Base-by-base conservation (phyloP, 352 stramenopile species). In the Lagenidium sp. region DNA sequence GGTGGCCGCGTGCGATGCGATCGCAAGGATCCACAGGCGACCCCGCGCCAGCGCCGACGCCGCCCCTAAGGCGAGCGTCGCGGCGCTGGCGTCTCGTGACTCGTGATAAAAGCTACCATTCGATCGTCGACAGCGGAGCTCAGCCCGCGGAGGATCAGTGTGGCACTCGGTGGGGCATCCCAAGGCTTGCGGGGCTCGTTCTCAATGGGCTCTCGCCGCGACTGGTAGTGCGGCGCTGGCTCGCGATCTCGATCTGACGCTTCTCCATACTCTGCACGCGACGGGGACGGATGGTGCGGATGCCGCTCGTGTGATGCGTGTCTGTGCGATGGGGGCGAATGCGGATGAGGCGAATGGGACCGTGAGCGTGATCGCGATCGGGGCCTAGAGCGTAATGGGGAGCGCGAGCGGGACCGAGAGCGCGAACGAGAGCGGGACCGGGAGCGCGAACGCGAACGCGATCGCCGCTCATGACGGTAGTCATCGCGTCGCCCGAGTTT, bases 91-190 rank as follows among this genome's bases (percentile, higher is more conserved):
- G n/a, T n/a, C n/a, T n/a, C n/a, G n/a, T n/a, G n/a, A n/a, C n/a
- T n/a, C n/a, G 15, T 8, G 8, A 32, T 32, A 15, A 13, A 32
- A 15, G 68, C 38, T 82, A 88, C 75, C 75, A 82, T 91, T 71
- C 59, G 57, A 18, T 88, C 68, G 26, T 70, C 50, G 29, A 83
- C 66, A 8, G 47, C 54, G 13, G 61, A 65, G 45, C 66, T 50
- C 28, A 91, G 47, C 19, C 67, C 60, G 15, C 72, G 76, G 20
- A 91, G 28, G 42, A 91, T 62, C 32, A 91, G 59, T 36, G 70
- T 84, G 24, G 67, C 50, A 32, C 72, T 87, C 0, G 78, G 75
- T 25, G 68, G 50, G 30, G 46, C 47, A n/a, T 58, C 39, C 41
- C 38, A 53, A 15, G 44, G 8, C 39, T 38, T n/a, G 36, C 35